Evolutionary conservation across 2,329 filamentous ascomycete species (phyloP), one percentile per base, ranked within the genome.

Genomic region (Hypoxylon sp.): DNA sequence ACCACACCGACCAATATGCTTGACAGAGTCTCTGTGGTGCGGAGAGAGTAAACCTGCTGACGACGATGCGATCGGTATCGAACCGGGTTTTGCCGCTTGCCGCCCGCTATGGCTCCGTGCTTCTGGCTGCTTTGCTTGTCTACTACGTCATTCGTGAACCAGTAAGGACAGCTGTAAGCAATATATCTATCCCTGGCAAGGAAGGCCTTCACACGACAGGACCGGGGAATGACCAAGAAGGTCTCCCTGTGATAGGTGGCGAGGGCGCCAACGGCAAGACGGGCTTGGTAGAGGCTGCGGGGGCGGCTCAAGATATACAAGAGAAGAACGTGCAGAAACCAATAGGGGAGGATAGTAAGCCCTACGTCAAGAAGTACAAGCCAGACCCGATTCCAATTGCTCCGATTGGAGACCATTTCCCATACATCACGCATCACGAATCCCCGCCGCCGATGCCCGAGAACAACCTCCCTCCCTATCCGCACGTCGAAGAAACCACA

Each of bases 361-460:
- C 31, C 30, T 60, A 64, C 15, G 45, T 57, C 2, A 71, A 70
- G 23, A 63, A 64, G 12, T 69, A 67, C 51, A 74, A 74, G 49
- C 68, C 70, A 2, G 54, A 62, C 2, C 54, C 63, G 8, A 41
- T 61, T 9, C 57, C 55, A 7, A 62, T 55, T 7, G 45, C 61
- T 9, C 66, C 70, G 2, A 64, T 74, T 17, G 59, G 64, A 7
- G 72, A 75, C 57, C 71, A 72, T 6, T 75, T 74, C 57, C 71
- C 71, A 1, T 65, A 69, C 49, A 60, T 75, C 45, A 69, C 65
- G 4, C 43, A 60, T 15, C 67, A 67, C 11, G 49, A 57, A 15
- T 55, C 62, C 29, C 55, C 62, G 21, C 64, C 67, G 12, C 65
- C 68, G 1, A 58, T 66, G 12, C 67, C 61, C 23, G 54, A 64